Base-by-base conservation (phyloP, 768 basidiomycete species). In the Suillus americanus region DNA sequence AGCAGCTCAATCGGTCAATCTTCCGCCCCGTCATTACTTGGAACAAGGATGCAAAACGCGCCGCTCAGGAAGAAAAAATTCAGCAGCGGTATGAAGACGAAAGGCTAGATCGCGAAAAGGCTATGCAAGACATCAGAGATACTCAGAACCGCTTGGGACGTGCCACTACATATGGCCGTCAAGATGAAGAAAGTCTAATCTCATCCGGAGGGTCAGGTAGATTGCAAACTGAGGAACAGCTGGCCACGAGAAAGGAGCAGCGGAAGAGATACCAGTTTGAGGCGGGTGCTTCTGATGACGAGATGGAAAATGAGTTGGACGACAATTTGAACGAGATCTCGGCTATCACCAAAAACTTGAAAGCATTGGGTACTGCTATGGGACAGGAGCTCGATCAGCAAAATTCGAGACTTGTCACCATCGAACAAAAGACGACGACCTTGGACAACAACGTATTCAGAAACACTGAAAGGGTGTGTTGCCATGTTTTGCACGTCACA, bases 291-390 rank as follows among this genome's bases (percentile, higher is more conserved):
- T 93, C 91, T 7, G 97, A 99, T 71, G 95, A 99, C 69, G 95
- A 96, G 77, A 68, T 97, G 1, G 97, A 99, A 79, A 91, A 98
- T 70, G 95, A 99, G 77, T 71, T 99, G 43, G 97, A 98, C 71
- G 87, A 85, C 67, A 98, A 99, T 75, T 79, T 99, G 30, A 88
- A 92, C 73, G 95, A 97, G 76, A 91, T 97, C 64, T 79, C 85
- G 41, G 88, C 88, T 60, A 85, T 90, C 60, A 86, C 92, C 2
- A 91, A 89, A 78, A 81, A 87, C 54, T 82, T 97, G 65, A 93
- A 91, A 77, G 86, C 88, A 3, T 79, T 96, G 23, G 92, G 91
- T 7, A 82, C 82, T 66, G 88, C 91, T 5, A 94, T 94, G 89
- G 90, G 92, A 51, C 85, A 92, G 65, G 96, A 98, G 74, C 86